Evolutionary conservation across 805 yeast genomes (phyloP), one percentile per base, ranked within the genome.

Genomic region (Saccharomycopsis schoenii): DNA sequence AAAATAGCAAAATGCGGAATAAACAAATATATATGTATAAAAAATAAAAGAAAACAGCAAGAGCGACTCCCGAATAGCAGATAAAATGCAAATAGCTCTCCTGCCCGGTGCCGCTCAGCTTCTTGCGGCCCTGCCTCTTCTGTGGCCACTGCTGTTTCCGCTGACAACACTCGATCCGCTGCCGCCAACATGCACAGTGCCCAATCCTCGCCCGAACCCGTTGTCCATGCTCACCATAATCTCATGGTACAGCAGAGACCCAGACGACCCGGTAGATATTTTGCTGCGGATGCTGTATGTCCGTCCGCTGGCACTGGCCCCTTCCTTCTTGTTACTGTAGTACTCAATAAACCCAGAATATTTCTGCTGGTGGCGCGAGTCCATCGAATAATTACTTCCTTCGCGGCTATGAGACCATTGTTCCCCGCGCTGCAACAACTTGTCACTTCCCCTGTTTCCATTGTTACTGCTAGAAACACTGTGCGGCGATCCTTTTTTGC

Each of bases 201-300:
- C 52, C 15, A 47, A 24, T 25, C 21, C 34, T 12, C 34, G 15
- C 6, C 19, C 34, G 6, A 47, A 11, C 14, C 52, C 52, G 11
- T 47, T 47, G n/a, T 47, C 52, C 52, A 47, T 47, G 21, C 52
- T 47, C 34, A 47, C 52, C 52, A 47, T 47, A 25, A 47, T 47
- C 24, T 47, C 52, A 12, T 47, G 52, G 34, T 47, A 47, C 52
- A 21, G 52, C 52, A 47, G 52, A 15, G 52, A 47, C 2, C 52
- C 52, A 47, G 52, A 47, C 14, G 52, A 47, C 8, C 25, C 52
- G 6, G 52, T 24, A 9, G 52, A 47, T 47, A 47, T 47, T 11
- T 47, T 47, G 24, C 52, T 47, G 19, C 52, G 21, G 12, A 47
- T 24, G 21, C 52, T 47, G 34, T 47, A 47, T 2, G 52, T 25